These are phyloP conservation scores for Trametes coccinea DNA, from an alignment of 768 basidiomycete genomes.

Conservation along the genomic window DNA sequence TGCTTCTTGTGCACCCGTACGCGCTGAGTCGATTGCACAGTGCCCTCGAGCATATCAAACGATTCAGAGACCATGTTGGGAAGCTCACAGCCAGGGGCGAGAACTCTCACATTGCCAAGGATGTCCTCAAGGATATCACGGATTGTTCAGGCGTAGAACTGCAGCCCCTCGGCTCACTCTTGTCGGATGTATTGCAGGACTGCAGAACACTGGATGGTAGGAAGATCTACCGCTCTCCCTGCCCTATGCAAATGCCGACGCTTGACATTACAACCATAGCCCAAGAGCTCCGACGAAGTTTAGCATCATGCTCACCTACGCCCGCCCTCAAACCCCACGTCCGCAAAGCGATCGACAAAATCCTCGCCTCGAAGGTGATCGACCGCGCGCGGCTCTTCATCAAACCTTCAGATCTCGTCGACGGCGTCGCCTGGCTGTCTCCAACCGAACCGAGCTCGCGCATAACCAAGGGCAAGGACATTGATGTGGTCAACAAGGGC, in stretches of 20 bases:
- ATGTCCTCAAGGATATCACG: conserved; percentile 61
- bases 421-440: conserved; percentile 51
- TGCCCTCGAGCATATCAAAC: conserved; percentile 57
- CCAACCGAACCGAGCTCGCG: conserved; percentile 30
- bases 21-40: conserved; percentile 50
- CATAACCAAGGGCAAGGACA: conserved; percentile 39
- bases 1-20: conserved; percentile 66
- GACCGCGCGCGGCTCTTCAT: conserved; percentile 71
- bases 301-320: conserved; percentile 63
- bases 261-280: conserved; percentile 37
- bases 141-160: conserved; percentile 68
- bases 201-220: conserved; percentile 28
- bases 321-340: conserved; percentile 45
- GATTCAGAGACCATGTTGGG: conserved; percentile 54
- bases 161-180: conserved; percentile 46
- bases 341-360: conserved; percentile 43
- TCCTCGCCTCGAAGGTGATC: conserved; percentile 52
- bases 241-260: neutral
- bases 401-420: conserved; percentile 69
- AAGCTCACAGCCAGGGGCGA: conserved; percentile 57
- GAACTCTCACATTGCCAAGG: conserved; percentile 63
- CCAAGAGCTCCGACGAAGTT: conserved; percentile 49
- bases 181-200: conserved; percentile 42
- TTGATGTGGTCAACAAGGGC: conserved; percentile 68
- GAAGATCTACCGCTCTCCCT: neutral